Evolutionary conservation across 495 filamentous ascomycete species (phyloP).

Genomic region (Tetracladium setigerum): DNA sequence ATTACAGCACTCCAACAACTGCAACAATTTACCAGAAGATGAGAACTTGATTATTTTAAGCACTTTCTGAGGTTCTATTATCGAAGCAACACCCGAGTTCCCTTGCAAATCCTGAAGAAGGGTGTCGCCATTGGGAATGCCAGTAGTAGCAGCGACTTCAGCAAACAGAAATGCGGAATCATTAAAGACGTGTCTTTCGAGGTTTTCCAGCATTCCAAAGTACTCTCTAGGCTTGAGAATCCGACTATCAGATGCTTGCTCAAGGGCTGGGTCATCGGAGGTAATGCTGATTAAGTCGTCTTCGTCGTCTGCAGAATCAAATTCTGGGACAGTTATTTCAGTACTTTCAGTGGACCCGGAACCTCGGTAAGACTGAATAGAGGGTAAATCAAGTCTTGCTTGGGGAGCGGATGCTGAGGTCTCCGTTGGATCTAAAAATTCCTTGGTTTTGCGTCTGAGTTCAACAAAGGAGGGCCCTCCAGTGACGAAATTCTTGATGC

Average conservation of each 20-base stretch:
- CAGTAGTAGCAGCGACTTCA: too few species aligned
- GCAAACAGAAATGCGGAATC: too few species aligned
- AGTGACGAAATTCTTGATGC: neutral
- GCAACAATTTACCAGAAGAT: too few species aligned
- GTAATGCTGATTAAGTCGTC: neutral
- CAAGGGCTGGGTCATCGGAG: constrained; percentile 1
- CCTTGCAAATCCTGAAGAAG: too few species aligned
- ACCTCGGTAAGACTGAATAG: neutral
- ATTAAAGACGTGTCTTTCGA: neutral
- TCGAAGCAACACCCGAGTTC: too few species aligned
- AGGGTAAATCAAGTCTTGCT: neutral
- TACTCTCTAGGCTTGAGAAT: constrained; percentile 2
- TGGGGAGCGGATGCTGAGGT: neutral
- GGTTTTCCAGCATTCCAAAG: neutral
- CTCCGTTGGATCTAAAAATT: neutral
- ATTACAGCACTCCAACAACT: too few species aligned
- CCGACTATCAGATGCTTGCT: neutral
- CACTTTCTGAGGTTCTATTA: too few species aligned
- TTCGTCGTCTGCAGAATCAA: neutral
- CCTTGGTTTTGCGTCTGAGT: neutral
- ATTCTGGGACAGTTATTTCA: neutral
- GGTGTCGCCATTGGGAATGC: too few species aligned
- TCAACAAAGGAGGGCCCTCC: neutral
- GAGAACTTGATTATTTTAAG: too few species aligned
- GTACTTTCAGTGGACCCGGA: constrained; percentile 1